Base-by-base conservation (phyloP, 1,139 yeast genomes). In the Maudiozyma humilis region DNA sequence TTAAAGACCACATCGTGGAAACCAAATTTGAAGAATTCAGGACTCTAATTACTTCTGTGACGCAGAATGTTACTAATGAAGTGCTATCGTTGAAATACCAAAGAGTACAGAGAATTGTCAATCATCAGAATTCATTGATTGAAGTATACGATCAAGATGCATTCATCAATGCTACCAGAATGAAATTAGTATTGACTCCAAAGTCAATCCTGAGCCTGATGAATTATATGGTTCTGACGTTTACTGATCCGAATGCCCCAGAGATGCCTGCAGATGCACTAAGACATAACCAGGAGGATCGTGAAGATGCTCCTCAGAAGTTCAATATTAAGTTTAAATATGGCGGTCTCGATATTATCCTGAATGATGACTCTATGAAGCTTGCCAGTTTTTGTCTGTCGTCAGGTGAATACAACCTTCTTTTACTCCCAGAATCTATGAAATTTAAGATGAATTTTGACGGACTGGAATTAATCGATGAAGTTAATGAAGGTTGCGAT, bases 321-420 rank as follows among this genome's bases (percentile, higher is more conserved):
- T 82, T 87, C 37, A 78, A 79, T 45, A 81, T 89, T 35, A 71
- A 74, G 36, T 71, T 91, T 16, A 75, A 74, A 40, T 68, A 91
- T 57, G 87, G 81, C 45, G 82, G 95, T 56, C 76, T 91, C 14
- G 78, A 82, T 19, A 60, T 87, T 47, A 78, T 85, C 3, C 68
- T 93, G 39, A 85, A 86, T 59, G 97, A 91, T 56, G 95, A 87
- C 50, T 83, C 91, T 2, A 71, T 81, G 37, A 82, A 84, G 52
- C 63, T 93, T 39, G 95, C 96, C 0, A 87, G 96, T 0, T 60
- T 89, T 48, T 75, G 77, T 44, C 68, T 93, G 43, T 81, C 87
- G 44, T 76, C 84, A 8, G 96, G 96, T 2, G 73, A 75, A 41
- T 73, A 88, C 39, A 67, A 71, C 14, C 76, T 86, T 6, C 70